phyloP scores from a whole-genome alignment of 2,329 filamentous ascomycete species.

The Cadophora gregata region DNA sequence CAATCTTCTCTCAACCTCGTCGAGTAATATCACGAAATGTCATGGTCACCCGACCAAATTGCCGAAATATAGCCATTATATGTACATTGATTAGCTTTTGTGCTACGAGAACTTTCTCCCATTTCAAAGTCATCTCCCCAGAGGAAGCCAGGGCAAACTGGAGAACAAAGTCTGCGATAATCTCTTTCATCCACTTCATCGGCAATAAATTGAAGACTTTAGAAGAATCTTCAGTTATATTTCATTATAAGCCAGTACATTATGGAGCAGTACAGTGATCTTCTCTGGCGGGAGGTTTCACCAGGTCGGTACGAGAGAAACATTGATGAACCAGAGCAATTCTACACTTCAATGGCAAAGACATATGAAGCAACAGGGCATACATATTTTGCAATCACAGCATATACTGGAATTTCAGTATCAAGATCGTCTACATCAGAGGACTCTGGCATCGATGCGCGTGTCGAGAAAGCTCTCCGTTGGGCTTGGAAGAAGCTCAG shows the following conservation, averaged over 20 bases:
- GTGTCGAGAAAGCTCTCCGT: constrained; percentile 43
- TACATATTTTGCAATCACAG: constrained; percentile 51
- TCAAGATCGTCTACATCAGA: background rate
- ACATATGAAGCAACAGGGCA: constrained; percentile 48
- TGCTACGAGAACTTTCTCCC: background rate
- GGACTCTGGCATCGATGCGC: background rate
- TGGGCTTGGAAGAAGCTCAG: constrained; percentile 47
- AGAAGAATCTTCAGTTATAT: background rate
- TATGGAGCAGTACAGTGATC: background rate
- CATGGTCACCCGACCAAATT: constrained; percentile 1
- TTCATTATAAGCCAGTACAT: background rate
- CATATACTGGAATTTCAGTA: constrained; percentile 44
- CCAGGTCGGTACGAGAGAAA: constrained; percentile 45
- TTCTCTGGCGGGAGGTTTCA: constrained; percentile 39
- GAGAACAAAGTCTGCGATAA: background rate
- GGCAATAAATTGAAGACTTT: background rate
- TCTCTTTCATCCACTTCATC: background rate
- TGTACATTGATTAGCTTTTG: background rate
- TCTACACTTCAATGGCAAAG: constrained; percentile 48
- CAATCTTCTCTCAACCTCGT: background rate
- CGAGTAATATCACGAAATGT: background rate
- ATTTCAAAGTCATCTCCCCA: background rate
- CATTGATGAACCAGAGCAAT: constrained; percentile 51
- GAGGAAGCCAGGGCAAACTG: no score
- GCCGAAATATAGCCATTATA: background rate